A percentile compares a stretch with the other conserved stretches of the same genome.
phyloP scores from a whole-genome alignment of 2,329 filamentous ascomycete genomes.

The Trichoderma hamatum region DNA sequence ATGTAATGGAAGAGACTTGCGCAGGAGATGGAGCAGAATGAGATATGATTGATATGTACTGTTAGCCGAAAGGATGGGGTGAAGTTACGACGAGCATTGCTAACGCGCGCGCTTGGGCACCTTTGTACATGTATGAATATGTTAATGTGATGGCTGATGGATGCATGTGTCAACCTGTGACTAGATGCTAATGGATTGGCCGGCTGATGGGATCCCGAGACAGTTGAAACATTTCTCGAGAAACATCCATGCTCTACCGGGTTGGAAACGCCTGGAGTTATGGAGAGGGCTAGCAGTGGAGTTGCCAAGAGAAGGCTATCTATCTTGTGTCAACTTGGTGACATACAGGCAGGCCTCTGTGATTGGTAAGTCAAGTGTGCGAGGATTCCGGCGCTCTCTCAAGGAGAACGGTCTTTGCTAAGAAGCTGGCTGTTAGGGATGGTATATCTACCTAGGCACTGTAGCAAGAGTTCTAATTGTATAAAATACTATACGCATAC shows the following conservation, averaged over 20 bases:
- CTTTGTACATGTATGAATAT: neutral
- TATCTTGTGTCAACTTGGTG: neutral
- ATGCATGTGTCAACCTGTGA: constrained; percentile 2
- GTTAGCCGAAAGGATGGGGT: neutral
- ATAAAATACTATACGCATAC: neutral
- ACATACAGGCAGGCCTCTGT: neutral
- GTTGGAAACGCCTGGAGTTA: constrained; percentile 4
- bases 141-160: neutral
- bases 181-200: neutral
- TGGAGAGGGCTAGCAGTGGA: neutral
- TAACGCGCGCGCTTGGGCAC: neutral
- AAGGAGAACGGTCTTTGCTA: neutral
- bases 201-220: constrained; percentile 20
- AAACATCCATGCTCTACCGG: neutral
- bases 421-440: neutral
- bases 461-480: neutral
- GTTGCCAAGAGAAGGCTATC: neutral
- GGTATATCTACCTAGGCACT: neutral
- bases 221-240: constrained; percentile 23
- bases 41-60: constrained; percentile 23
- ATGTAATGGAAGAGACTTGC: constrained; percentile 16
- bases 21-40: constrained; percentile 23
- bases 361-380: neutral
- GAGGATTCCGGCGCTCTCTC: neutral
- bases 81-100: constrained; percentile 6